A percentile compares a stretch with the other conserved stretches of the same genome.
phyloP scores from a whole-genome alignment of 306 rosid genomes.

The Quercus aquifolioides region DNA sequence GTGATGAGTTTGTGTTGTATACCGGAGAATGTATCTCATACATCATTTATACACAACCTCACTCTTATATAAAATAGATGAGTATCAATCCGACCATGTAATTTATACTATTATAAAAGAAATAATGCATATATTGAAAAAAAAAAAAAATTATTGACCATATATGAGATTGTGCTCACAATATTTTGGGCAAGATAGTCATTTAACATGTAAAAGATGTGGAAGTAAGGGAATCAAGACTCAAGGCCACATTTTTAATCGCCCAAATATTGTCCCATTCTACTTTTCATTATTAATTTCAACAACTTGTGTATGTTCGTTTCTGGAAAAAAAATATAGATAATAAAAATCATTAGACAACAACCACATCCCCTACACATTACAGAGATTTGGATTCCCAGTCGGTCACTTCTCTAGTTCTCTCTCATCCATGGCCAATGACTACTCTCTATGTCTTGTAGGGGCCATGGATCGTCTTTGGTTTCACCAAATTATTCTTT shows the following conservation, averaged over 20 bases:
- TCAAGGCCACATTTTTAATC: slow-evolving; percentile 44
- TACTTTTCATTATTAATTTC: slow-evolving; percentile 19
- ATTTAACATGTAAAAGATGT: slow-evolving; percentile 20
- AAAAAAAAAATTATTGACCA: no score
- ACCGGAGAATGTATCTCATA: no score
- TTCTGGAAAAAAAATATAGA: no score
- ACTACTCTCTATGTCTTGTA: slow-evolving; percentile 28
- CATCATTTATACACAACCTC: no score
- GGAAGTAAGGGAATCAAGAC: slow-evolving; percentile 29
- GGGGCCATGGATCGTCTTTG: slow-evolving; percentile 76
- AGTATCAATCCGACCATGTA: no score
- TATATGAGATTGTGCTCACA: background rate
- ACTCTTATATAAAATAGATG: no score
- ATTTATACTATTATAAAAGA: no score
- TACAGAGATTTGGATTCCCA: slow-evolving; percentile 8
- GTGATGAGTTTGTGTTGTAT: no score
- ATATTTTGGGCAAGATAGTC: slow-evolving; percentile 22
- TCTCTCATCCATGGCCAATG: slow-evolving; percentile 43
- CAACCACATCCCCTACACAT: slow-evolving; percentile 22
- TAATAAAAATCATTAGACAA: background rate
- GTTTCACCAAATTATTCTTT: slow-evolving; percentile 70
- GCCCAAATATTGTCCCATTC: slow-evolving; percentile 34
- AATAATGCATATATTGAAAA: no score
- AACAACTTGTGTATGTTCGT: no score
- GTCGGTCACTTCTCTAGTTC: slow-evolving; percentile 13